Evolutionary conservation across 495 filamentous ascomycete species (phyloP).

Genomic region (Aspergillus nidulans): DNA sequence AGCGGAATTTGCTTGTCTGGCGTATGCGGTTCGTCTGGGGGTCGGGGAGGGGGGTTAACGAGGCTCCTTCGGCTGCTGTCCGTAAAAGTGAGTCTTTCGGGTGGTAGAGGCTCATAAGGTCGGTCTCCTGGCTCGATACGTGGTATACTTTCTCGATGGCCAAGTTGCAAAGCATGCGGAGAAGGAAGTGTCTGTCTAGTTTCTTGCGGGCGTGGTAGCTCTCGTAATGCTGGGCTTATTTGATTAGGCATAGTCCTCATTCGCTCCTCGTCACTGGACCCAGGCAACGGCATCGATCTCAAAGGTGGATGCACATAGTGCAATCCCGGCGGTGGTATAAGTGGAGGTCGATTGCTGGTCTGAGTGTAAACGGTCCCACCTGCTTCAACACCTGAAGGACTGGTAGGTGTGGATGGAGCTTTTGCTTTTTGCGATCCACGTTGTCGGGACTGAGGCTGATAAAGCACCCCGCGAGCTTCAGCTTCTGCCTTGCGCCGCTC

Average conservation of each 20-base stretch:
- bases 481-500: constrained; percentile 49
- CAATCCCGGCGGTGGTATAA: constrained; percentile 11
- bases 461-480: constrained; percentile 48
- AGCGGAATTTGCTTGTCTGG: constrained; percentile 10
- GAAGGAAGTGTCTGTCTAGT: constrained; percentile 32
- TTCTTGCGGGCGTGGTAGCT: constrained; percentile 31
- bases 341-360: constrained; percentile 3
- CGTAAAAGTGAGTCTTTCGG: constrained; percentile 28
- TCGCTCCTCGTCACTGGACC: constrained; percentile 16
- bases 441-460: constrained; percentile 37
- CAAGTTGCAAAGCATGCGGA: constrained; percentile 30
- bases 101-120: constrained; percentile 15
- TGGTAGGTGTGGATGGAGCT: constrained; percentile 30
- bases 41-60: constrained; percentile 12
- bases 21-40: constrained; percentile 13
- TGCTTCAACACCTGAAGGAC: constrained; percentile 22
- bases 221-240: constrained; percentile 26
- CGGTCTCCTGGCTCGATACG: constrained; percentile 20
- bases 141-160: constrained; percentile 27
- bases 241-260: constrained; percentile 20
- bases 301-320: constrained; percentile 14
- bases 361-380: constrained; percentile 4
- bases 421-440: constrained; percentile 28
- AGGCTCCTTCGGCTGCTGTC: constrained; percentile 27
- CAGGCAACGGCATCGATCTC: constrained; percentile 9